Conservation (phyloP, 2,329 filamentous ascomycete genomes). For the Claviceps fusiformis region DNA sequence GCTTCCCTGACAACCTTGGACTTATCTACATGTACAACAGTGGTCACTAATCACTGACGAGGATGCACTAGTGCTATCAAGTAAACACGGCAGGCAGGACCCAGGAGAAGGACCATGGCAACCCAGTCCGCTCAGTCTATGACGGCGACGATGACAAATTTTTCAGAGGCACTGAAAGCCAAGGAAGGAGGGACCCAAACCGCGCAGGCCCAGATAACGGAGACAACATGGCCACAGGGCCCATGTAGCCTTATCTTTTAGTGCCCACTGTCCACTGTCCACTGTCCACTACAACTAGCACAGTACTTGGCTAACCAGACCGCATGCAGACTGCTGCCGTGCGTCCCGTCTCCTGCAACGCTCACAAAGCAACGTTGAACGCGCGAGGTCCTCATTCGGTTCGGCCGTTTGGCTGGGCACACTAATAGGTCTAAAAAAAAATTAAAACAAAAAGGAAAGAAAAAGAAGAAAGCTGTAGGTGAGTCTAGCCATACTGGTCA, state of each 20-base stretch:
- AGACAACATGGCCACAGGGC: not conserved
- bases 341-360: conserved; percentile 1
- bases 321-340: not conserved
- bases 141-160: not conserved
- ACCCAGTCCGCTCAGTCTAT: not conserved
- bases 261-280: no score
- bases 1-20: no score
- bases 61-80: not conserved
- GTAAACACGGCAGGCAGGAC: not conserved
- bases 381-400: conserved; percentile 5
- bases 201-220: not conserved
- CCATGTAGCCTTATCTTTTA: no score
- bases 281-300: not conserved
- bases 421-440: not conserved
- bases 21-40: no score
- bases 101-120: not conserved
- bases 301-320: not conserved
- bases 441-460: not conserved
- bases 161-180: not conserved
- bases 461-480: not conserved
- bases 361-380: not conserved
- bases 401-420: conserved; percentile 3
- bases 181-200: no score
- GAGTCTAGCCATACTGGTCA: not conserved
- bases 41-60: not conserved